Percentiles rank a stretch among this genome's conserved stretches.
These are phyloP conservation scores for Passiflora organensis DNA, from an alignment of 345 rosid genomes.

Conservation along the genomic window DNA sequence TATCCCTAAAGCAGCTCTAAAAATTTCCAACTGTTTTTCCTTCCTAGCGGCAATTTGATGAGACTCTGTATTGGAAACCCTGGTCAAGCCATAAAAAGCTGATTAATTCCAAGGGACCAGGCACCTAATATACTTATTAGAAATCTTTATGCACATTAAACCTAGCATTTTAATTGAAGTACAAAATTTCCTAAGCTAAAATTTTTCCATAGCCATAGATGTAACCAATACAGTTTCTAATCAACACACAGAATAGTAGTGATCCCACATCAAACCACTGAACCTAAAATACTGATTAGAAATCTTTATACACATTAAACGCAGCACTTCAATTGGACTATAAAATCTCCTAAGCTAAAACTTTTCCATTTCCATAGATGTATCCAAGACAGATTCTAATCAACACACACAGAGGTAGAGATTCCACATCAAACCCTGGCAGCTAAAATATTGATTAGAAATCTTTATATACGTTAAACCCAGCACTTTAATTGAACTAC, in stretches of 20 bases:
- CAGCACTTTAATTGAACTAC: too few species aligned
- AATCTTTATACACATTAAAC: not conserved
- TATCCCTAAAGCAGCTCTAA: conserved; percentile 81
- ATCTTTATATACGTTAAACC: not conserved
- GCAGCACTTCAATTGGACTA: too few species aligned
- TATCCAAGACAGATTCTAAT: too few species aligned
- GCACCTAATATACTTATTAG: not conserved
- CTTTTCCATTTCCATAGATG: too few species aligned
- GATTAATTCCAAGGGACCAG: not conserved
- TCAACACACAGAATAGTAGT: too few species aligned
- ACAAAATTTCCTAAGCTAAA: too few species aligned
- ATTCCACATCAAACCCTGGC: not conserved
- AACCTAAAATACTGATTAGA: not conserved
- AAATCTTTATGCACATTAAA: not conserved
- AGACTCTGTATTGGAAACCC: conserved; percentile 77
- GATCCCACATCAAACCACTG: not conserved
- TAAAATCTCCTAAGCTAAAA: too few species aligned
- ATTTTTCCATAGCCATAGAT: too few species aligned
- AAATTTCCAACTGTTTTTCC: conserved; percentile 88
- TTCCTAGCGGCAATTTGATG: conserved; percentile 93
- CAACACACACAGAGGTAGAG: too few species aligned
- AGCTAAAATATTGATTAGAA: not conserved
- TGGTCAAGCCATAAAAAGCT: conserved; percentile 15
- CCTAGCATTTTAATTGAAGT: too few species aligned
- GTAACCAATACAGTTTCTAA: too few species aligned